These are phyloP conservation scores for Hypomyces perniciosus DNA, from an alignment of 2,329 filamentous ascomycete species.

Conservation along the genomic window DNA sequence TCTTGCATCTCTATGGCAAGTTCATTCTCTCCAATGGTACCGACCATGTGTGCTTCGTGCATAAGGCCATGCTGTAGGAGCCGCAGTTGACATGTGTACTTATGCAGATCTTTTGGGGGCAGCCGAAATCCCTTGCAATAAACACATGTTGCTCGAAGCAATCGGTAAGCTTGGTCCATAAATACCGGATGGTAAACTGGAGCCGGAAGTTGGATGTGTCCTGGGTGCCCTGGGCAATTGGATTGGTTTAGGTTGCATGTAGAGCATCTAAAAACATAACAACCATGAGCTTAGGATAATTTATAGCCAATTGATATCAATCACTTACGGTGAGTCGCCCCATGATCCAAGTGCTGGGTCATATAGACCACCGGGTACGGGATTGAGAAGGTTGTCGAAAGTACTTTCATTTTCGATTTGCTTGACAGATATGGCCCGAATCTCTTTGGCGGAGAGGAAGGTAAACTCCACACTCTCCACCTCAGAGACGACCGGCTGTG, in stretches of 20 bases:
- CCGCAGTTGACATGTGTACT: conserved; percentile 76
- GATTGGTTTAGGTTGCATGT: conserved; percentile 83
- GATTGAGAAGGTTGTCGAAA: conserved; percentile 88
- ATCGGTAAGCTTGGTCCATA: conserved; percentile 81
- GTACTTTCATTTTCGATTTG: conserved; percentile 88
- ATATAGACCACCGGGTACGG: conserved; percentile 84
- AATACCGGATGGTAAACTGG: conserved; percentile 96
- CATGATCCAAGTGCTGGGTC: conserved; percentile 88
- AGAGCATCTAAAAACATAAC: conserved; percentile 57
- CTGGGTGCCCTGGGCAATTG: conserved; percentile 85
- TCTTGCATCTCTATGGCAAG: conserved; percentile 29
- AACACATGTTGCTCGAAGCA: conserved; percentile 80
- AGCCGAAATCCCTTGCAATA: conserved; percentile 88
- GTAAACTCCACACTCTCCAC: conserved; percentile 87
- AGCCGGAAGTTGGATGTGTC: conserved; percentile 90
- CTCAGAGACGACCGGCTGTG: conserved; percentile 75
- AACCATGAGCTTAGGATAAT: conserved; percentile 1
- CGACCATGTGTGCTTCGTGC: conserved; percentile 57
- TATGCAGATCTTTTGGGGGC: conserved; percentile 67
- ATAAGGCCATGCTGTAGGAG: conserved; percentile 81
- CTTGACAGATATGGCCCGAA: conserved; percentile 85
- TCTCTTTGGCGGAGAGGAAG: conserved; percentile 75
- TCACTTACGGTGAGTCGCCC: conserved; percentile 67
- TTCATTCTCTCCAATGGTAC: conserved; percentile 42
- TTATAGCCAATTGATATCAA: conserved; percentile 6